Conservation (phyloP, 1,139 yeast species). For the Kodamaea derodonti region DNA sequence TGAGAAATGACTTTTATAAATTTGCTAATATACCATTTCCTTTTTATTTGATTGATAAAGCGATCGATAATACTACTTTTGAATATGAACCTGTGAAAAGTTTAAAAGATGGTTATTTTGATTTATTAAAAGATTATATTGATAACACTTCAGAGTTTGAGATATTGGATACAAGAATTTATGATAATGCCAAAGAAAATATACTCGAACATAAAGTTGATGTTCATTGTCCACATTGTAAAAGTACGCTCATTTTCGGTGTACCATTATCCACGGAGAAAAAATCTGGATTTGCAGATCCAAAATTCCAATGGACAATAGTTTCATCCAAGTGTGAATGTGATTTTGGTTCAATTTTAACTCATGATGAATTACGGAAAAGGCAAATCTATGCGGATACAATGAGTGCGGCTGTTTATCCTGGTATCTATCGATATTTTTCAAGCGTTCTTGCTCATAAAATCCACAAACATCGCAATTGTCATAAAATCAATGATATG, state of each 20-base stretch:
- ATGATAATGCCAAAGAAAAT: neutral
- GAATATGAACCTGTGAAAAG: conserved; percentile 12
- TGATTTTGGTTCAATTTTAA: conserved; percentile 1
- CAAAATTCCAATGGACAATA: neutral
- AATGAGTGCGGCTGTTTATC: conserved; percentile 10
- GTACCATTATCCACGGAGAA: conserved; percentile 14
- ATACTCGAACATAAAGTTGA: conserved; percentile 7
- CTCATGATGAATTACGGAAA: conserved; percentile 18
- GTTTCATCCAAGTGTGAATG: neutral
- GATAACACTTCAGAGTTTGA: neutral
- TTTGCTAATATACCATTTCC: conserved; percentile 24
- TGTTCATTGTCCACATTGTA: conserved; percentile 19
- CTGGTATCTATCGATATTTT: conserved; percentile 5
- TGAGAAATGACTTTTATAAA: conserved; percentile 17
- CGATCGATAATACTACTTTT: conserved; percentile 17
- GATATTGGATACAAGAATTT: conserved; percentile 1
- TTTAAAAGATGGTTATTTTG: conserved; percentile 2
- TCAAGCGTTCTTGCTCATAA: conserved; percentile 6
- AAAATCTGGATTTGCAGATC: conserved; percentile 23
- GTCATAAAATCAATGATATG: neutral
- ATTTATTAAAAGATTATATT: conserved; percentile 1
- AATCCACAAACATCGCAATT: neutral
- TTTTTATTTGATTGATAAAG: conserved; percentile 14
- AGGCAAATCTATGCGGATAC: conserved; percentile 22
- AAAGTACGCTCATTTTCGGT: conserved; percentile 6